Base-by-base conservation (phyloP, 192 early-diverging fungal genomes). In the Entomortierella lignicola region DNA sequence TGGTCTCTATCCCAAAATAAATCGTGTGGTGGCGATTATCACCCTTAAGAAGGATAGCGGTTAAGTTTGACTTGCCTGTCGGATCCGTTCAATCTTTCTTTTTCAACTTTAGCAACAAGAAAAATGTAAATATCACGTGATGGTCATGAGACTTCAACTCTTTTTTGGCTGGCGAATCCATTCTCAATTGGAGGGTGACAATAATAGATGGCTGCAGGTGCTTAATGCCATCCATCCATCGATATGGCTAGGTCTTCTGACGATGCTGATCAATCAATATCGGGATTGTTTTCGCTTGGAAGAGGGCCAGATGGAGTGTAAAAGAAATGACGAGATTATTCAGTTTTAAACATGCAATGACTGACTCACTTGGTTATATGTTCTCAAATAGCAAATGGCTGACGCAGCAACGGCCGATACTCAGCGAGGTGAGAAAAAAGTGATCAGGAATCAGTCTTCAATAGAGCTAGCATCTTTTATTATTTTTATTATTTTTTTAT, bases 401-500 rank as follows among this genome's bases (percentile, higher is more conserved):
- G 72, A 74, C 63, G 63, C 63, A 65, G 72, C 72, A 74, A 74
- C 72, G 72, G 72, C 72, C 72, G 72, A 74, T 74, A 66, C 63
- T 74, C 63, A 63, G 41, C 61, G 72, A 47, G 72, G 72, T 74
- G 63, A 50, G 56, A 2, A 72, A n/a, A n/a, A n/a, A 6, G 6
- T 17, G 41, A 41, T 41, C 20, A 60, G 30, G 52, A 18, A 25
- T 29, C 52, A 47, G 11, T 25, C 27, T 26, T 15, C 52, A 13
- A 54, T 27, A 8, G 8, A 54, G 8, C 27, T 4, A 27, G n/a
- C 27, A 25, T 12, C 26, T 54, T 23, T 54, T 18, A 23, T 29
- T 8, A 25, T 54, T 4, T 42, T 10, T 42, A 42, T 42, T 42
- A 10, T 42, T 42, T 42, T 42, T 42, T 42, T n/a, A n/a, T n/a